phyloP scores from a whole-genome alignment of 2,329 filamentous ascomycete species.

The Microdochium nivale region DNA sequence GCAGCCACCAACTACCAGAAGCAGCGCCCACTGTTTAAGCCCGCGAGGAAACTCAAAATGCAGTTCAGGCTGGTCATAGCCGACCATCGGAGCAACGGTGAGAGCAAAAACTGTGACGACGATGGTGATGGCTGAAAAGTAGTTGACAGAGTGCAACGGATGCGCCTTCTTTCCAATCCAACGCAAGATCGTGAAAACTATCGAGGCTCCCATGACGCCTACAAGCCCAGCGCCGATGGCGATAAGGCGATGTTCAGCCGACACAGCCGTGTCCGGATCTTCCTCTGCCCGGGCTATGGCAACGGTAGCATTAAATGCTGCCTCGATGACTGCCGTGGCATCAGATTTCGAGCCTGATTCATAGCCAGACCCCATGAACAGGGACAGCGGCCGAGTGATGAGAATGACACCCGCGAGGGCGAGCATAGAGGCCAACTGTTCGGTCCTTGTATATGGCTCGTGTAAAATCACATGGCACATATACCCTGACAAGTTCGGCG shows the following conservation, averaged over 20 bases:
- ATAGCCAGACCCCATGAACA: slow-evolving; percentile 20
- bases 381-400: slow-evolving; percentile 60
- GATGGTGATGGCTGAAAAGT: slow-evolving; percentile 65
- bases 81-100: slow-evolving; percentile 34
- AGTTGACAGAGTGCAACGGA: slow-evolving; percentile 77
- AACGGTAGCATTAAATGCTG: slow-evolving; percentile 22
- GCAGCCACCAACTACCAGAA: slow-evolving; percentile 60
- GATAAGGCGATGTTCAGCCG: slow-evolving; percentile 54
- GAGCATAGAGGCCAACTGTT: slow-evolving; percentile 67
- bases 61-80: slow-evolving; percentile 36
- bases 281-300: neutral
- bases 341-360: slow-evolving; percentile 2
- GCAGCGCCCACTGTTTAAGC: slow-evolving; percentile 52
- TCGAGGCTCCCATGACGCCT: slow-evolving; percentile 68
- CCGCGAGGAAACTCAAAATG: slow-evolving; percentile 31
- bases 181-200: slow-evolving; percentile 67
- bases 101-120: slow-evolving; percentile 58
- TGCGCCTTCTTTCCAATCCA: slow-evolving; percentile 75
- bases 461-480: slow-evolving; percentile 65
- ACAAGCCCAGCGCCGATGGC: slow-evolving; percentile 66
- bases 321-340: slow-evolving; percentile 14
- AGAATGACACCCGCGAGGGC: slow-evolving; percentile 74
- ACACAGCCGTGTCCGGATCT: slow-evolving; percentile 19
- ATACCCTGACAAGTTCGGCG: slow-evolving; percentile 71
- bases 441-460: slow-evolving; percentile 70